phyloP scores from a whole-genome alignment of 805 yeast species.

The Metschnikowia anglica region DNA sequence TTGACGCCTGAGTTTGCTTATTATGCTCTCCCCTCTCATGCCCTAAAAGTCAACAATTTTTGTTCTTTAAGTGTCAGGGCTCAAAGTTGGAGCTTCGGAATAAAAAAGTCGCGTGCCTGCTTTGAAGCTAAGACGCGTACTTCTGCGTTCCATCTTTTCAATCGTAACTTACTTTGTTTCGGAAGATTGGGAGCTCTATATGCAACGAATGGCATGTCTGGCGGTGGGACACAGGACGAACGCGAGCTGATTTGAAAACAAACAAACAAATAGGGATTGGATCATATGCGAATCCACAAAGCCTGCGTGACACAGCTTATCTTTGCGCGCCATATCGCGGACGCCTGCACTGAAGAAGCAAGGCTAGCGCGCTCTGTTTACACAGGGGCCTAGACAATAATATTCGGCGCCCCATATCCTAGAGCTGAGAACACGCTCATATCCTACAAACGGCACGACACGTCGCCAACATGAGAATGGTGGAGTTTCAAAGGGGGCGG shows the following conservation, averaged over 20 bases:
- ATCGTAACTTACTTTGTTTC: too few species aligned
- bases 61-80: too few species aligned
- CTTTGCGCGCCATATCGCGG: not conserved
- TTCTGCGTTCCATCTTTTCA: too few species aligned
- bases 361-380: constrained; percentile 5
- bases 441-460: constrained; percentile 4
- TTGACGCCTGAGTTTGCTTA: too few species aligned
- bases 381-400: not conserved
- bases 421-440: constrained; percentile 1
- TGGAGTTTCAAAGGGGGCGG: constrained; percentile 1
- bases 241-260: constrained; percentile 5
- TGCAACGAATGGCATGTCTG: not conserved
- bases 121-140: too few species aligned
- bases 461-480: constrained; percentile 4
- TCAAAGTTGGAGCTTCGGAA: too few species aligned
- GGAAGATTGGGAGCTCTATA: too few species aligned
- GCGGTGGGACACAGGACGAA: constrained; percentile 3
- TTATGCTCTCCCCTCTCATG: too few species aligned
- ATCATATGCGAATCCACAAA: constrained; percentile 1
- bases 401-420: not conserved
- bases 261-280: constrained; percentile 2
- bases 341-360: not conserved
- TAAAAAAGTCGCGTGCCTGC: too few species aligned
- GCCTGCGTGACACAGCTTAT: not conserved
- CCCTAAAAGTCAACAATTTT: too few species aligned